Percentiles rank a stretch among this genome's conserved stretches.
Conservation (phyloP, 2,329 filamentous ascomycete genomes). For the Aspergillus persii region DNA sequence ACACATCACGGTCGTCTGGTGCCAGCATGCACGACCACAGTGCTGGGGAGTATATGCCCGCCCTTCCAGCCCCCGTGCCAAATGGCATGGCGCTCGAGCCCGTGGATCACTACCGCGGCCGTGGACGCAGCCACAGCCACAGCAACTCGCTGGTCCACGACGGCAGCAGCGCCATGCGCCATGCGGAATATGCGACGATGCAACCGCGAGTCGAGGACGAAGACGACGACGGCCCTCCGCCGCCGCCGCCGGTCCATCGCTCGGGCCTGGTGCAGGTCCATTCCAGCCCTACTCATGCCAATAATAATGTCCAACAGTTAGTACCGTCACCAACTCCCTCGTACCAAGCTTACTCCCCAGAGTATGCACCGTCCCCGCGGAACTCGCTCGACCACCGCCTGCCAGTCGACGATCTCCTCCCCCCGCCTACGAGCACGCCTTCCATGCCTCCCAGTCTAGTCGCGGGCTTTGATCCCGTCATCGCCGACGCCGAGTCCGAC, state of each 20-base stretch:
- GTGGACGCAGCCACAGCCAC: constrained; percentile 10
- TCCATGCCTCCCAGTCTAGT: constrained; percentile 42
- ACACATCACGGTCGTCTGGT: constrained; percentile 16
- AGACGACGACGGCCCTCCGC: constrained; percentile 37
- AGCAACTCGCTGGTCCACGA: constrained; percentile 25
- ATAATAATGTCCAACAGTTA: constrained; percentile 11
- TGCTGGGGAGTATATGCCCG: constrained; percentile 18
- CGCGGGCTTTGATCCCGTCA: constrained; percentile 39
- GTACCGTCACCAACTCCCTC: constrained; percentile 22
- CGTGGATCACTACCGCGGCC: neutral
- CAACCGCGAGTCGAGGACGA: constrained; percentile 50
- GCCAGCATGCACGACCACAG: constrained; percentile 18
- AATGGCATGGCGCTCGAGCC: constrained; percentile 4
- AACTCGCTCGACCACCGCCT: constrained; percentile 20
- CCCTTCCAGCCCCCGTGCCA: constrained; percentile 15
- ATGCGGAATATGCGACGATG: constrained; percentile 44
- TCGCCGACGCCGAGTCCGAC: constrained; percentile 29
- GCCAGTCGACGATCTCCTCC: constrained; percentile 18
- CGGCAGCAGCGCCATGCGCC: constrained; percentile 23
- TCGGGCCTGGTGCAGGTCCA: constrained; percentile 29
- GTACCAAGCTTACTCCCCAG: constrained; percentile 30
- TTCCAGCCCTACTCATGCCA: constrained; percentile 8
- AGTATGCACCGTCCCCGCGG: constrained; percentile 21
- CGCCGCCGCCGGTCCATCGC: constrained; percentile 37
- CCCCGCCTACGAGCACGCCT: constrained; percentile 25